phyloP scores from a whole-genome alignment of 768 basidiomycete species.

The Kwoniella mangroviensis region DNA sequence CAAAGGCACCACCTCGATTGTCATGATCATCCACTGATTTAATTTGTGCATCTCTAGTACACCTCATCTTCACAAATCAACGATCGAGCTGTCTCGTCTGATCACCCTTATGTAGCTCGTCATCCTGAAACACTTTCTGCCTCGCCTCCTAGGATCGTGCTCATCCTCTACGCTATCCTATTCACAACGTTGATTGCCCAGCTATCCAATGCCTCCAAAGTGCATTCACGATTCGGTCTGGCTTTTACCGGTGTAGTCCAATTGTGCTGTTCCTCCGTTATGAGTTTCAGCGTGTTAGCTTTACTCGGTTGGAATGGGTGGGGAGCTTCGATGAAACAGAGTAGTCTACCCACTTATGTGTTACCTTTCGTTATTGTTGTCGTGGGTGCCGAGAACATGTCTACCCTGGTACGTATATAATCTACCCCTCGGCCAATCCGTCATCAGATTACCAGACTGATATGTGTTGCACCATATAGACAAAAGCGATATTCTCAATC shows the following conservation, averaged over 20 bases:
- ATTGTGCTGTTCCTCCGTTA: constrained; percentile 88
- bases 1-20: not conserved
- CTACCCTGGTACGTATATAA: constrained; percentile 70
- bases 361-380: constrained; percentile 93
- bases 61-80: not conserved
- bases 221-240: constrained; percentile 88
- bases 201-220: constrained; percentile 61
- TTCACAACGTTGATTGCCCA: constrained; percentile 45
- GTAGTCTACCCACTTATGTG: constrained; percentile 61
- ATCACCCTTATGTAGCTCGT: not conserved
- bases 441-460: not conserved
- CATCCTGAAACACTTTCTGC: constrained; percentile 8
- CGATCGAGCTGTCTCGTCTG: not conserved
- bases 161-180: constrained; percentile 46
- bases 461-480: constrained; percentile 15
- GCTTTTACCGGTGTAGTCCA: constrained; percentile 93
- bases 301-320: constrained; percentile 69
- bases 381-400: constrained; percentile 97
- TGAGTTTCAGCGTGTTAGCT: constrained; percentile 88
- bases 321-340: constrained; percentile 24
- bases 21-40: too few species aligned
- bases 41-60: not conserved
- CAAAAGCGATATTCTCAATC: constrained; percentile 45
- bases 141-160: constrained; percentile 15
- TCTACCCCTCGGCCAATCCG: not conserved